Percentiles rank a stretch among this genome's conserved stretches.
These are phyloP conservation scores for Fusarium lyarnte DNA, from an alignment of 2,329 filamentous ascomycete species.

Conservation along the genomic window DNA sequence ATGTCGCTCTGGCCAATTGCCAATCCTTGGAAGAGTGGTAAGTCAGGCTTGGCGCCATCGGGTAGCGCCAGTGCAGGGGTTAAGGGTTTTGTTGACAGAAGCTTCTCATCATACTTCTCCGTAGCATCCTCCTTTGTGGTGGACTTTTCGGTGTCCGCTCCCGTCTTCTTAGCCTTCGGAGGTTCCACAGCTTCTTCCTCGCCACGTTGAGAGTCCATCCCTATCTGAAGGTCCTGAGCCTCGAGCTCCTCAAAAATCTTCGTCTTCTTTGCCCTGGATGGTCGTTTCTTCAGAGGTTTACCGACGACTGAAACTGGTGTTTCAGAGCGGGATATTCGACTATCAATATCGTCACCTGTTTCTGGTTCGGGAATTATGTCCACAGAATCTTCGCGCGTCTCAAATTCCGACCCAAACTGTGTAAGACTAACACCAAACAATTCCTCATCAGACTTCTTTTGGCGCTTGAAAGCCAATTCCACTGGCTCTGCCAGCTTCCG, in stretches of 20 bases:
- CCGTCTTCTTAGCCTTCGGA: constrained; percentile 19
- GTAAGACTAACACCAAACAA: constrained; percentile 73
- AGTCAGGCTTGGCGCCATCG: constrained; percentile 55
- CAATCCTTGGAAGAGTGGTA: constrained; percentile 57
- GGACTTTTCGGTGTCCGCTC: constrained; percentile 27
- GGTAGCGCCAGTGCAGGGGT: constrained; percentile 57
- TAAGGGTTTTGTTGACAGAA: constrained; percentile 61
- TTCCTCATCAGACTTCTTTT: constrained; percentile 83
- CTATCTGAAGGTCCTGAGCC: constrained; percentile 66
- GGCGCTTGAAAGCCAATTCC: constrained; percentile 77
- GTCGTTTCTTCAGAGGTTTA: constrained; percentile 66
- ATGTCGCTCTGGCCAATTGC: constrained; percentile 56
- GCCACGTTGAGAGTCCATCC: constrained; percentile 52
- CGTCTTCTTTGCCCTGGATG: constrained; percentile 72
- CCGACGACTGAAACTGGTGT: constrained; percentile 54
- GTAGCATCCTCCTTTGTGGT: constrained; percentile 44
- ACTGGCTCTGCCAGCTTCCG: constrained; percentile 76
- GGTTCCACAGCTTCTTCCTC: constrained; percentile 50
- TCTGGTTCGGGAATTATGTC: constrained; percentile 62
- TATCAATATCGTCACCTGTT: constrained; percentile 53
- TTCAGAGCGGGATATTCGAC: constrained; percentile 56
- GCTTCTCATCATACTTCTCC: constrained; percentile 57
- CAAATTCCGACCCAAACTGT: constrained; percentile 61
- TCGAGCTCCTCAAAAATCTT: constrained; percentile 80
- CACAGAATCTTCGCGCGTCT: constrained; percentile 58